Conservation (phyloP, 148 eudicot genomes). For the Limonium bicolor region DNA sequence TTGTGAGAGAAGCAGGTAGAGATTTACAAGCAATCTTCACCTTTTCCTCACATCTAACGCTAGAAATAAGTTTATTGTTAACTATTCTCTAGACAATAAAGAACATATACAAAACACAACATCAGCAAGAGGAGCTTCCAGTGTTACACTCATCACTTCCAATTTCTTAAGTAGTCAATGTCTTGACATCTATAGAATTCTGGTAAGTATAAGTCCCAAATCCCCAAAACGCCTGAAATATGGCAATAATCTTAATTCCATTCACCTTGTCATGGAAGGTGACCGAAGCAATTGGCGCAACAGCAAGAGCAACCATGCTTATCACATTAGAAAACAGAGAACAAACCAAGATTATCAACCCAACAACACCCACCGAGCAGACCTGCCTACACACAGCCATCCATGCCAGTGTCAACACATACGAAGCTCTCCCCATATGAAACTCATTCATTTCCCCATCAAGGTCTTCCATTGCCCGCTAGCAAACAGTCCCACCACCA, state of each 20-base stretch:
- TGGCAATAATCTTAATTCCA: conserved; percentile 56
- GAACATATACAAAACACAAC: too few species aligned
- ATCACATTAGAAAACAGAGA: conserved; percentile 85
- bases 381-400: conserved; percentile 82
- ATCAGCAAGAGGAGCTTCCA: too few species aligned
- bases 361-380: conserved; percentile 67
- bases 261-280: conserved; percentile 68
- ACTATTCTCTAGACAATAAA: too few species aligned
- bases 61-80: too few species aligned
- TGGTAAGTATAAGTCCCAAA: conserved; percentile 65
- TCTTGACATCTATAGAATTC: conserved; percentile 78
- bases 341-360: conserved; percentile 68
- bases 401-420: conserved; percentile 58
- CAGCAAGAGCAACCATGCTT: conserved; percentile 63
- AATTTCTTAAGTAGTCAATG: too few species aligned
- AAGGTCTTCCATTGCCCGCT: conserved; percentile 76
- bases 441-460: conserved; percentile 46
- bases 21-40: too few species aligned
- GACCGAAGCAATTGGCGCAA: conserved; percentile 67
- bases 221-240: conserved; percentile 77
- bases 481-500: conserved; percentile 39
- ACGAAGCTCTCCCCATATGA: conserved; percentile 40
- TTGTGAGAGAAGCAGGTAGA: too few species aligned
- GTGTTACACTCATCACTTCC: too few species aligned
- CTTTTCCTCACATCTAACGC: too few species aligned